A percentile compares a stretch with the other conserved stretches of the same genome.
These are phyloP conservation scores for Calonectria montana DNA, from an alignment of 2,329 filamentous ascomycete species.

Conservation along the genomic window DNA sequence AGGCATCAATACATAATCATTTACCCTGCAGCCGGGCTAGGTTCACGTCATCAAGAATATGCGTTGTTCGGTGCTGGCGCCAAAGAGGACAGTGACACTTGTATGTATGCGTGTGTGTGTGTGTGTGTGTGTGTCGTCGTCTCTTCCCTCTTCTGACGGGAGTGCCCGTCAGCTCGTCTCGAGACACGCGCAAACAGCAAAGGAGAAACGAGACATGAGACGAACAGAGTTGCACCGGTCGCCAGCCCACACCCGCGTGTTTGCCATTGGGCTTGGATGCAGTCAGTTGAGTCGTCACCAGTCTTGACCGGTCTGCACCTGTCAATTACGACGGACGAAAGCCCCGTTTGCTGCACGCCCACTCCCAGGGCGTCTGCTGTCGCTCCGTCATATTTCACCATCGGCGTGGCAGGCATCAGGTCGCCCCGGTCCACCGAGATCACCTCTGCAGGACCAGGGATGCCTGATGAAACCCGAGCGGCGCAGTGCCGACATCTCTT, in stretches of 20 bases:
- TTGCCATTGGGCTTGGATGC: conserved; percentile 19
- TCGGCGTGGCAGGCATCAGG: conserved; percentile 21
- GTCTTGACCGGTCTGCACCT: conserved; percentile 34
- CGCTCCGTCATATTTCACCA: conserved; percentile 30
- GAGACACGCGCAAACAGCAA: not conserved
- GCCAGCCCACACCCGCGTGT: conserved; percentile 13
- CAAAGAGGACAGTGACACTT: not conserved
- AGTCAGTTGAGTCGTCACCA: conserved; percentile 15
- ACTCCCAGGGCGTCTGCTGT: not conserved
- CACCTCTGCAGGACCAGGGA: conserved; percentile 36
- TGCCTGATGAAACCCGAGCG: conserved; percentile 32
- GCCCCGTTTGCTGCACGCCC: not conserved
- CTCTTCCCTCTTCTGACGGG: not conserved
- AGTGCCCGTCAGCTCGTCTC: conserved; percentile 8
- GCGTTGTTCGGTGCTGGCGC: conserved; percentile 20
- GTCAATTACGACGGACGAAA: conserved; percentile 8
- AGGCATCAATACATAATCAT: conserved; percentile 24
- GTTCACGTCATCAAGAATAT: conserved; percentile 24
- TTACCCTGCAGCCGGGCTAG: conserved; percentile 16
- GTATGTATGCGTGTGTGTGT: not conserved
- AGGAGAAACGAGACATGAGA: conserved; percentile 16
- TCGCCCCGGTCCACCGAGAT: conserved; percentile 31
- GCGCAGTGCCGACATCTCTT: conserved; percentile 15
- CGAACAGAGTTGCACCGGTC: conserved; percentile 19
- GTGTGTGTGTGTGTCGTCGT: not conserved